Conservation (phyloP, 495 filamentous ascomycete genomes). For the Lichenothelia convexa region DNA sequence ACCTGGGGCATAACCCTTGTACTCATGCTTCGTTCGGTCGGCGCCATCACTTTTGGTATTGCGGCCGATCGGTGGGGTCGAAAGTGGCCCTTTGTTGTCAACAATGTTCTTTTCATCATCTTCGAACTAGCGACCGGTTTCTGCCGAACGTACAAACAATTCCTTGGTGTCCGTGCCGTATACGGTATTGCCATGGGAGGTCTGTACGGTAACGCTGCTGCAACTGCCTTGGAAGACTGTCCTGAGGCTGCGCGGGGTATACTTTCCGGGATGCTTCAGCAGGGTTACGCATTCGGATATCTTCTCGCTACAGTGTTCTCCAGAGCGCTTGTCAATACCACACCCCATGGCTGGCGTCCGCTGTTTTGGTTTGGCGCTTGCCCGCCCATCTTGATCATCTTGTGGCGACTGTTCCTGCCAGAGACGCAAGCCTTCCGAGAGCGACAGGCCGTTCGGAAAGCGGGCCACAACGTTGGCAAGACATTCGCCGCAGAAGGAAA, state of each 20-base stretch:
- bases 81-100: conserved; percentile 77
- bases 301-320: conserved; percentile 64
- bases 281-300: conserved; percentile 82
- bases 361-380: conserved; percentile 76
- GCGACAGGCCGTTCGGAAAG: conserved; percentile 39
- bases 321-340: conserved; percentile 46
- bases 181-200: conserved; percentile 85
- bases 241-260: conserved; percentile 56
- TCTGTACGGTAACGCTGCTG: conserved; percentile 72
- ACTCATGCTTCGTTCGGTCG: conserved; percentile 61
- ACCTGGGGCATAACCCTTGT: conserved; percentile 84
- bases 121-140: conserved; percentile 71
- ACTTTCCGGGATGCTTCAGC: conserved; percentile 66
- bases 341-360: conserved; percentile 58
- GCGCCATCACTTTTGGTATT: conserved; percentile 57
- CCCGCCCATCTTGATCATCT: conserved; percentile 63
- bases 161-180: conserved; percentile 64
- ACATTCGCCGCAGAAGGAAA: conserved; percentile 62
- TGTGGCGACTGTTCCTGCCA: conserved; percentile 55
- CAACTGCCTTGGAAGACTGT: conserved; percentile 73
- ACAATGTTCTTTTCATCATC: conserved; percentile 64
- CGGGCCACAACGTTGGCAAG: conserved; percentile 27
- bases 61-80: conserved; percentile 67
- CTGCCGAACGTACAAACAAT: conserved; percentile 56
- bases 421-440: conserved; percentile 54